Evolutionary conservation across 495 filamentous ascomycete species (phyloP), one percentile per base, ranked within the genome.

Genomic region (Talaromyces thailandensis): DNA sequence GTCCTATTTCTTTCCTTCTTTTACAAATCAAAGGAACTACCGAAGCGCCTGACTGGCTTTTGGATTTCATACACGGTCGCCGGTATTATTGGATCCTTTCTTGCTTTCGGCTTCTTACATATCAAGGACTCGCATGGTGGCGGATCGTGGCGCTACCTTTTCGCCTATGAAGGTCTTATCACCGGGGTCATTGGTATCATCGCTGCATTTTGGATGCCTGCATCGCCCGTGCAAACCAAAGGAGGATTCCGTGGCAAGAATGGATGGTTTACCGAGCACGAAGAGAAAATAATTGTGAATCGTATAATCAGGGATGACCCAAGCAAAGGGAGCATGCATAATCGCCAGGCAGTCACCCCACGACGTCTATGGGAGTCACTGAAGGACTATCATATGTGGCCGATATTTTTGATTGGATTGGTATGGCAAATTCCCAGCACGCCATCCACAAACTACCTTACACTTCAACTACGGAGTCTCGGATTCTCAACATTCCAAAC

Each of bases 1-100:
- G 79, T 86, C 43, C 71, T 92, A 0, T 92, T 90, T 68, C 79
- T 92, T 2, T 87, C 85, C 0, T 92, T 91, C 73, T 93, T 87
- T 73, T 89, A 87, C 70, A 89, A 81, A 62, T 83, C 83, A 52
- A 80, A 81, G 35, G 88, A 89, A 66, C 76, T 93, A 7, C 84
- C 87, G 0, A 77, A 83, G 26, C 83, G 86, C 0, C 75, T 89
- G 35, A 79, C 79, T 61, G 86, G 75, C 61, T 90, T 90, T 71
- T 92, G 90, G 90, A 83, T 84, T 1, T 81, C 86, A n/a, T 87
- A 88, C 70, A 76, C 80, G 32, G 67, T 76, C 3, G 87, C 89
- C 0, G 74, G 82, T 37, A 89, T 92, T 53, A 61, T 90, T 23
- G 79, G 84, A 8, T 81, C 87, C 0, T 84, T 93, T 52, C 71